These are phyloP conservation scores for Solanum phureja DNA, from an alignment of 257 asterid species.

Conservation along the genomic window DNA sequence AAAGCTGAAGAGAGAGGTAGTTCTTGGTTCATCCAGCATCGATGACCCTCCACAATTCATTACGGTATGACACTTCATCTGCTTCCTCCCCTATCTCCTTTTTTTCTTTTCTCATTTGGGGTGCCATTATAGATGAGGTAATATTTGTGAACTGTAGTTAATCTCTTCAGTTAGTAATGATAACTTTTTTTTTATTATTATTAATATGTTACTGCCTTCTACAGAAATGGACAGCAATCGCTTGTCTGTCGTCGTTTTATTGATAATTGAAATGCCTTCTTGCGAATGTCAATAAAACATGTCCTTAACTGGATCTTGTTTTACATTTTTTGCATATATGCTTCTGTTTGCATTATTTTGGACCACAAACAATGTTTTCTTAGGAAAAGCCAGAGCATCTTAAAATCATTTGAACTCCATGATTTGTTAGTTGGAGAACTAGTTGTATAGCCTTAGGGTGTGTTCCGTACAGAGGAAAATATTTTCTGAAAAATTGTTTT, in stretches of 20 bases:
- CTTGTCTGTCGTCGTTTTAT: not conserved
- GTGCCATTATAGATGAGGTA: not conserved
- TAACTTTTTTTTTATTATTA: not conserved
- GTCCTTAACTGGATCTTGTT: not conserved
- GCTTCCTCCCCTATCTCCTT: constrained; percentile 2
- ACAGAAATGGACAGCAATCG: not conserved
- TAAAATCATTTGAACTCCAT: not conserved
- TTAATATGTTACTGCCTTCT: not conserved
- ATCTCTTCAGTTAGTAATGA: not conserved
- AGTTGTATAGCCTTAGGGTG: not conserved
- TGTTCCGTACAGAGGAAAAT: not conserved
- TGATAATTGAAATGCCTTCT: not conserved
- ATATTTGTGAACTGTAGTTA: not conserved
- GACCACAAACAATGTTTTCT: not conserved
- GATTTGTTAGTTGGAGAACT: not conserved
- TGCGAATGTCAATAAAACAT: not conserved
- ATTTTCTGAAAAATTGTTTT: not conserved
- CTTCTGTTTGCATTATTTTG: not conserved
- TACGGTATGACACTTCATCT: constrained; percentile 45
- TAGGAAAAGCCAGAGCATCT: not conserved
- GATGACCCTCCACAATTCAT: constrained; percentile 95
- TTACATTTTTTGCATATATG: not conserved
- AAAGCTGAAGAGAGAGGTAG: constrained; percentile 76
- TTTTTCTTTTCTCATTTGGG: not conserved
- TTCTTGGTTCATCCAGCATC: constrained; percentile 93